Evolutionary conservation across 2,329 filamentous ascomycete species (phyloP), one percentile per base, ranked within the genome.

Genomic region (Monilinia polystroma): DNA sequence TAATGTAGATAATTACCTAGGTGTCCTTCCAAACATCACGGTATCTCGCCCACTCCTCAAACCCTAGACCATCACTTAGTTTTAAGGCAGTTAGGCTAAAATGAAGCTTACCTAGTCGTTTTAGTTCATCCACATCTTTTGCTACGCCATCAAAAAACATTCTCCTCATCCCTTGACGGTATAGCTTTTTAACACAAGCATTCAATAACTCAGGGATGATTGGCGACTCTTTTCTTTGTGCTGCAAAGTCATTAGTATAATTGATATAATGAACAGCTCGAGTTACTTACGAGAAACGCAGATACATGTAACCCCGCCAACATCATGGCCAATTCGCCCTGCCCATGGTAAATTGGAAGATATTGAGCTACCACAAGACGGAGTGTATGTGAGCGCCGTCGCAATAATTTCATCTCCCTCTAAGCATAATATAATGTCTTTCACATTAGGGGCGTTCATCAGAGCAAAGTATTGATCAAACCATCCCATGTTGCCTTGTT

Each of bases 231-330:
- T 80, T 63, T 54, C 66, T 69, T 35, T 55, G 45, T 35, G 68
- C 73, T 66, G 54, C 71, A 26, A 11, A 52, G 38, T 20, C 23
- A 47, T 73, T 56, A 72, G 68, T 52, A 16, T 35, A 26, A 26
- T 26, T 51, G 51, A 23, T 26, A 29, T 51, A 56, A 54, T 56
- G 41, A 60, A 52, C 35, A 14, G 29, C 10, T n/a, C 18, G 23
- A 16, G 35, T 54, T 69, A 79, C 82, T 68, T 74, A 85, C 85
- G 82, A 73, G 79, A 77, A 69, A 87, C 82, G 75, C 83, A 87
- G 63, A 87, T 83, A 74, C 85, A 88, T n/a, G 84, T 82, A 47
- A 86, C 81, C 35, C 85, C 85, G 56, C 85, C 85, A 53, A 85
- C 81, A 67, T 83, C 79, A 54, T 76, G 74, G 14, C 81, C 82